Evolutionary conservation across 2,329 filamentous ascomycete genomes (phyloP).

Genomic region (Pseudohalonectria lignicola): DNA sequence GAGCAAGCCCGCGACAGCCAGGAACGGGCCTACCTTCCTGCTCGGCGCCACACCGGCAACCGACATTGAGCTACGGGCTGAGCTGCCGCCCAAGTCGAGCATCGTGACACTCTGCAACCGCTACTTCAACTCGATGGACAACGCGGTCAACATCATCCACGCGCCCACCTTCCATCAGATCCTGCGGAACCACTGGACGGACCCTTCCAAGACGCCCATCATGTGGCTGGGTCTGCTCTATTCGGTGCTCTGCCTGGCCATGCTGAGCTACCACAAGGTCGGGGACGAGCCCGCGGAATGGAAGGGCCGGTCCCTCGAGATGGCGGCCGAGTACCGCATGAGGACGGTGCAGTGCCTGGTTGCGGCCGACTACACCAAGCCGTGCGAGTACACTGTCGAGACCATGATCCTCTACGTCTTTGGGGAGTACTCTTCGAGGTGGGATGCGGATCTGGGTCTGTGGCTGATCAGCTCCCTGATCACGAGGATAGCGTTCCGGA

Average conservation of each 20-base stretch:
- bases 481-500: conserved; percentile 50
- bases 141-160: conserved; percentile 64
- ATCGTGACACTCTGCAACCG: conserved; percentile 78
- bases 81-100: conserved; percentile 69
- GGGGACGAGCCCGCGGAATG: conserved; percentile 73
- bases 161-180: conserved; percentile 76
- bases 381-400: conserved; percentile 65
- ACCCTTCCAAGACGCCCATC: conserved; percentile 59
- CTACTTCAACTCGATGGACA: conserved; percentile 78
- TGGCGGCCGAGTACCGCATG: conserved; percentile 54
- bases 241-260: conserved; percentile 63
- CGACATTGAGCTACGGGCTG: conserved; percentile 66
- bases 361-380: conserved; percentile 66
- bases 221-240: conserved; percentile 74
- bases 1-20: conserved; percentile 48
- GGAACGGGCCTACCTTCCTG: conserved; percentile 64
- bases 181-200: conserved; percentile 55
- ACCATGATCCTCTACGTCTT: conserved; percentile 67
- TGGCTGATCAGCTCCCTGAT: conserved; percentile 46
- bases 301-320: conserved; percentile 50
- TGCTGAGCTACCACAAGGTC: conserved; percentile 69
- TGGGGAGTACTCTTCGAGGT: conserved; percentile 61
- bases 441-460: conserved; percentile 62
- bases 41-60: conserved; percentile 64
- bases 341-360: conserved; percentile 70